These are phyloP conservation scores for Alternaria gaisen DNA, from an alignment of 2,329 filamentous ascomycete species.

Conservation along the genomic window DNA sequence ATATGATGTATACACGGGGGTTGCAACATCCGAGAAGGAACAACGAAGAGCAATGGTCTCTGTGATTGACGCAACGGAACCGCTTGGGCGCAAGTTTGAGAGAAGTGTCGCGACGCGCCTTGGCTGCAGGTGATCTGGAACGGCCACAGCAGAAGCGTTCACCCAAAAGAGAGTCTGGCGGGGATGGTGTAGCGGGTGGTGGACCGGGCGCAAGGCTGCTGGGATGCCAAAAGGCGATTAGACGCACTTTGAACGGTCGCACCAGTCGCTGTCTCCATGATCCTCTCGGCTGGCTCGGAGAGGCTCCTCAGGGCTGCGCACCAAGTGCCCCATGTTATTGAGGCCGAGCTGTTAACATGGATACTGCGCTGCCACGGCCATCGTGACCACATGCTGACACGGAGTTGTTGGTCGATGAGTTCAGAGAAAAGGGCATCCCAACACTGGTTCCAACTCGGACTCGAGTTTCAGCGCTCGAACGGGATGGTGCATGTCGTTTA, in stretches of 20 bases:
- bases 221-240: slow-evolving; percentile 41
- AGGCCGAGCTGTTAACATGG: slow-evolving; percentile 36
- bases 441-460: slow-evolving; percentile 37
- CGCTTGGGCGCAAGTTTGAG: slow-evolving; percentile 50
- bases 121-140: slow-evolving; percentile 54
- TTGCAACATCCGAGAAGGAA: slow-evolving; percentile 42
- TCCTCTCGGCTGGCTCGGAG: slow-evolving; percentile 32
- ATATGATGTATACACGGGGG: slow-evolving; percentile 48
- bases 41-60: slow-evolving; percentile 43
- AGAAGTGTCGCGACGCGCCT: slow-evolving; percentile 51
- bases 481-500: slow-evolving; percentile 33
- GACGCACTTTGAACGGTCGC: slow-evolving; percentile 35
- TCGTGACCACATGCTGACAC: slow-evolving; percentile 21
- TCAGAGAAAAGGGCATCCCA: slow-evolving; percentile 19
- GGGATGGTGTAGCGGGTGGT: slow-evolving; percentile 42
- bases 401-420: slow-evolving; percentile 31
- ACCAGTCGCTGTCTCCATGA: slow-evolving; percentile 29
- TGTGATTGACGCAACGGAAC: slow-evolving; percentile 50
- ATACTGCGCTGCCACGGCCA: slow-evolving; percentile 23
- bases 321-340: slow-evolving; percentile 44
- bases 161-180: slow-evolving; percentile 47
- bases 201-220: slow-evolving; percentile 47
- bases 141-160: slow-evolving; percentile 51
- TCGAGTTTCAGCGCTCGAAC: slow-evolving; percentile 38
- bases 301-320: slow-evolving; percentile 34